Conservation (phyloP, 73 alveolate genomes). For the Stentor coeruleus region DNA sequence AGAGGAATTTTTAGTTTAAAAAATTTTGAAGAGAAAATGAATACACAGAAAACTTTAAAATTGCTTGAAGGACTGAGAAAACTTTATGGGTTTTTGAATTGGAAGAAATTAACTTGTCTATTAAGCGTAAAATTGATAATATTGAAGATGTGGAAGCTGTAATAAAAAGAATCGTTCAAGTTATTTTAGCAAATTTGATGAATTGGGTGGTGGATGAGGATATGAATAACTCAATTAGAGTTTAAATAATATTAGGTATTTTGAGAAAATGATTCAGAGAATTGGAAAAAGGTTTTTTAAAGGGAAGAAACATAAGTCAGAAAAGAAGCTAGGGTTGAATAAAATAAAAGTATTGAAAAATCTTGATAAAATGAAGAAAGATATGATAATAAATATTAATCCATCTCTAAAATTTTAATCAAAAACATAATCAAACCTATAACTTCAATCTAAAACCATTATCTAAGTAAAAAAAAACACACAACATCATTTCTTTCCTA, state of each 20-base stretch:
- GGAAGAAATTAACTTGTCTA: conserved; percentile 13
- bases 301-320: not conserved
- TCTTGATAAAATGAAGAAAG: not conserved
- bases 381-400: too few relatives aligned
- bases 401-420: too few relatives aligned
- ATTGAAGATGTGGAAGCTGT: conserved; percentile 15
- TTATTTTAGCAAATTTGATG: not conserved
- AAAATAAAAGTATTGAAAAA: not conserved
- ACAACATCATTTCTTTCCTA: too few relatives aligned
- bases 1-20: too few relatives aligned
- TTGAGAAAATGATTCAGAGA: not conserved
- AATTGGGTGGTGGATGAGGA: conserved; percentile 20
- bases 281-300: not conserved
- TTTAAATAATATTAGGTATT: not conserved
- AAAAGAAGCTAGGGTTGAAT: not conserved
- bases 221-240: not conserved
- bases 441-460: too few relatives aligned
- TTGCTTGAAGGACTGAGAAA: conserved; percentile 15
- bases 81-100: conserved; percentile 23
- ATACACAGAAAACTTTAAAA: not conserved
- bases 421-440: too few relatives aligned
- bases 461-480: too few relatives aligned
- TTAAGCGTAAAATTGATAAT: conserved; percentile 28
- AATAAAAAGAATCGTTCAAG: not conserved
- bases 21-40: too few relatives aligned